Evolutionary conservation across 805 yeast species (phyloP), one percentile per base, ranked within the genome.

Genomic region (Naumovozyma castellii): DNA sequence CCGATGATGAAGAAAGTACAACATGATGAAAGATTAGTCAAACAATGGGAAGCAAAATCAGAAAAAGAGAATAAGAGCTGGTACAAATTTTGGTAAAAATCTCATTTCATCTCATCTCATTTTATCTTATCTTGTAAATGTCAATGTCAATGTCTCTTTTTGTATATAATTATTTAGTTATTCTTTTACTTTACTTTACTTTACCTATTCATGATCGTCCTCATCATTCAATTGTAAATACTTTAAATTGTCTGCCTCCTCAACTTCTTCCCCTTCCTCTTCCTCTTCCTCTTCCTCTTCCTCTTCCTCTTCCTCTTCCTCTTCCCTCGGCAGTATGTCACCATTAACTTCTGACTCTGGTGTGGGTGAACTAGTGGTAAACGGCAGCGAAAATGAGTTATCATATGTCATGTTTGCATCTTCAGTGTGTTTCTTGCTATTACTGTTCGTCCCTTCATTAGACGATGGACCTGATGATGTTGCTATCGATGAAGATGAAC

Each of bases 381-480:
- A 54, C 32, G 78, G 78, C 37, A 74, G 49, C 1, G 78, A 71
- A 50, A 74, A 73, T 1, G 78, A 73, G 47, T 72, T 74, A 43
- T 73, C 76, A 28, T 42, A 35, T n/a, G 16, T 47, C 47, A 25
- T 40, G 46, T 3, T n/a, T n/a, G n/a, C n/a, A n/a, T 45, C 43
- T 2, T 40, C 47, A 5, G 34, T 40, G 12, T 43, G 44, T 18
- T 41, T 49, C 14, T 40, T 40, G 28, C 33, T 17, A 12, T 32
- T 25, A 13, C 14, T 13, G 17, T 15, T 34, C 4, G 4, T 18
- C 17, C 31, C 20, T 34, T 25, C 13, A 25, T 10, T 25, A 13
- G 29, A 25, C 29, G 9, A 25, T 25, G 13, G 9, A 13, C 9
- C 13, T 25, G 29, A 25, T 25, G 12, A 10, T 13, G 29, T 25